Percentiles rank a stretch among this genome's conserved stretches.
These are phyloP conservation scores for Fonsecaea nubica DNA, from an alignment of 2,329 filamentous ascomycete species.

Conservation along the genomic window DNA sequence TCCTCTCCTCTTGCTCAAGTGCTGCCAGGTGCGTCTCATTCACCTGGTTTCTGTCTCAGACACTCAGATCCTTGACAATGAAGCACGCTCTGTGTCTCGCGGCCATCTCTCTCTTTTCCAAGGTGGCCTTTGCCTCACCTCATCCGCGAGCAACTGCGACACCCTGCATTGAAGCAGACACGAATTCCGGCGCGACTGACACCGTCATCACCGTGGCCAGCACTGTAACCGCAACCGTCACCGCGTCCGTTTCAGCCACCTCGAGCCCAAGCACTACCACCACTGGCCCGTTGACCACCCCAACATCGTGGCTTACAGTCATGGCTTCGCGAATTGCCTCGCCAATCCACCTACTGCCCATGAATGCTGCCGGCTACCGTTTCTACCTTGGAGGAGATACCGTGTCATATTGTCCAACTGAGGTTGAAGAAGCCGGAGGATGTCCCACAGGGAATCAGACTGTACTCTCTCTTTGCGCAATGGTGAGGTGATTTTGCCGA, in stretches of 20 bases:
- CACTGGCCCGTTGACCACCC: slow-evolving; percentile 22
- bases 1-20: background rate
- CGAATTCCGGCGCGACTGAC: background rate
- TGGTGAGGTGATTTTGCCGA: slow-evolving; percentile 39
- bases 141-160: slow-evolving; percentile 1
- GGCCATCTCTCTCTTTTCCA: slow-evolving; percentile 11
- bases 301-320: slow-evolving; percentile 50
- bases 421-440: slow-evolving; percentile 42
- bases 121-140: slow-evolving; percentile 14
- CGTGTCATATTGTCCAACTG: slow-evolving; percentile 57
- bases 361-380: slow-evolving; percentile 56
- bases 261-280: slow-evolving; percentile 23
- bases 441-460: slow-evolving; percentile 59
- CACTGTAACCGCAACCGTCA: slow-evolving; percentile 19
- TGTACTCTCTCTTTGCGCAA: slow-evolving; percentile 50
- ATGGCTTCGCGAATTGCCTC: slow-evolving; percentile 55
- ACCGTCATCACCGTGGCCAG: slow-evolving; percentile 22
- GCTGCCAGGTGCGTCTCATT: background rate
- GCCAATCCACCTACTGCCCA: slow-evolving; percentile 55
- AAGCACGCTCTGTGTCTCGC: background rate
- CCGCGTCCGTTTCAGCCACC: slow-evolving; percentile 22
- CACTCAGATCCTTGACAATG: slow-evolving; percentile 12
- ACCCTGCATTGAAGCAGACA: slow-evolving; percentile 2
- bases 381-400: slow-evolving; percentile 60
- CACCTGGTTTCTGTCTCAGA: slow-evolving; percentile 3